Conservation (phyloP, 2,329 filamentous ascomycete genomes). For the Parastagonospora avenae region DNA sequence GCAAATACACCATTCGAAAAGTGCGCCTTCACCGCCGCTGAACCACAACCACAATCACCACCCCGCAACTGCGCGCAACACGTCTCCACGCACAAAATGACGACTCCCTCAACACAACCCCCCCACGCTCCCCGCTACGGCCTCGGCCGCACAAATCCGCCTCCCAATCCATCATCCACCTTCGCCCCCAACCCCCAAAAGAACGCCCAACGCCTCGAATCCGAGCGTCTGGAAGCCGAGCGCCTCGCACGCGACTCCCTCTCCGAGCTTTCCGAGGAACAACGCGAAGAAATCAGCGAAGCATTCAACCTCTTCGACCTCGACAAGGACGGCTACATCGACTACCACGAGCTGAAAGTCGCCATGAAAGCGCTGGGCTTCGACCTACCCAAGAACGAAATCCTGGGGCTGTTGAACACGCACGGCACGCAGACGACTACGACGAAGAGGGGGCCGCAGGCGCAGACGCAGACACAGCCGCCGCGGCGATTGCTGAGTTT, state of each 20-base stretch:
- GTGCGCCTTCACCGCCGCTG: background rate
- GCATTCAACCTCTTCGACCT: conserved; percentile 97
- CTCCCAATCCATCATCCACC: conserved; percentile 22
- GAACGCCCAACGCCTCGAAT: conserved; percentile 48
- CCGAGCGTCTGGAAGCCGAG: conserved; percentile 49
- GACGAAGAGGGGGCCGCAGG: background rate
- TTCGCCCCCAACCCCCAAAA: conserved; percentile 50
- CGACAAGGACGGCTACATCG: conserved; percentile 90
- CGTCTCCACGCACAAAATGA: conserved; percentile 47
- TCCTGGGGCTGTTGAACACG: conserved; percentile 78
- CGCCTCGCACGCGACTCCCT: conserved; percentile 50
- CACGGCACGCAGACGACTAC: conserved; percentile 60
- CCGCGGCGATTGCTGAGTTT: conserved; percentile 72
- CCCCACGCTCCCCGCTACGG: conserved; percentile 61
- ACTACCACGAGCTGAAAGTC: conserved; percentile 98
- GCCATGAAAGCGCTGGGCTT: conserved; percentile 95
- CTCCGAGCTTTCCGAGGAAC: conserved; percentile 76
- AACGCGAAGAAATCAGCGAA: conserved; percentile 91
- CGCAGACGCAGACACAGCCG: background rate
- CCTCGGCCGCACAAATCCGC: conserved; percentile 47
- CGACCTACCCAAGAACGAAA: conserved; percentile 83
- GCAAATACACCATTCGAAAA: background rate
- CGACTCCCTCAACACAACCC: conserved; percentile 58
- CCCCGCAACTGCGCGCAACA: conserved; percentile 10
- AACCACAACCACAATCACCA: conserved; percentile 5